Percentiles rank a stretch among this genome's conserved stretches.
These are phyloP conservation scores for Salix exigua DNA, from an alignment of 345 rosid genomes.

Conservation along the genomic window DNA sequence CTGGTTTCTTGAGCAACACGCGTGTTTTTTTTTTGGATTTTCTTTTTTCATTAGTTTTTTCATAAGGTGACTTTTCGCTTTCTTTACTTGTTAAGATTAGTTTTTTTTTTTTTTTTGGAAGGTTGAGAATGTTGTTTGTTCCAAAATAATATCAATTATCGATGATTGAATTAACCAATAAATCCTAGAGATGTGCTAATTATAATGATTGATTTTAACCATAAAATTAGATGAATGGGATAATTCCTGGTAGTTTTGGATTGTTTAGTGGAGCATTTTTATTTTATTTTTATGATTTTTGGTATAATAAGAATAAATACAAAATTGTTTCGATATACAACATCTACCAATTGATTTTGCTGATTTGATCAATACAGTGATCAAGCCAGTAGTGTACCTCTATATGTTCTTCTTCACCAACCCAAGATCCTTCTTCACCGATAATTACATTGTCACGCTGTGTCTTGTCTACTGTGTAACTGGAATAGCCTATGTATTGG, in stretches of 20 bases:
- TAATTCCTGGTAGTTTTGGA: too few relatives aligned
- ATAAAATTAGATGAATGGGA: too few relatives aligned
- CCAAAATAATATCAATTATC: too few relatives aligned
- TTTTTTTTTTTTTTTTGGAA: too few relatives aligned
- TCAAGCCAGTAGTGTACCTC: conserved; percentile 86
- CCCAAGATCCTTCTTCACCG: conserved; percentile 76
- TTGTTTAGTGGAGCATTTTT: too few relatives aligned
- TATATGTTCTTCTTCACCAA: conserved; percentile 93
- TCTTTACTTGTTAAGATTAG: background rate
- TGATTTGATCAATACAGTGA: conserved; percentile 42
- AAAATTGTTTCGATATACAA: too few relatives aligned
- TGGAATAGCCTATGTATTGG: conserved; percentile 79
- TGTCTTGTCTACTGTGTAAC: conserved; percentile 94
- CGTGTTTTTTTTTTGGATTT: background rate
- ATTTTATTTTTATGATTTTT: too few relatives aligned
- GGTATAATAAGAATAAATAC: background rate
- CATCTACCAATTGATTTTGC: background rate
- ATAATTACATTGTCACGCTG: conserved; percentile 72
- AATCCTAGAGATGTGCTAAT: too few relatives aligned
- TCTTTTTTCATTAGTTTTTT: background rate
- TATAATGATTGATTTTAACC: too few relatives aligned
- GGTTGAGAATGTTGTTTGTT: too few relatives aligned
- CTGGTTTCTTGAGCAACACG: background rate
- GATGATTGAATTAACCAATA: too few relatives aligned
- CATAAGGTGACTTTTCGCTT: background rate